These are phyloP conservation scores for Pseudogymnoascus pannorum DNA, from an alignment of 2,329 filamentous ascomycete genomes.

Conservation along the genomic window DNA sequence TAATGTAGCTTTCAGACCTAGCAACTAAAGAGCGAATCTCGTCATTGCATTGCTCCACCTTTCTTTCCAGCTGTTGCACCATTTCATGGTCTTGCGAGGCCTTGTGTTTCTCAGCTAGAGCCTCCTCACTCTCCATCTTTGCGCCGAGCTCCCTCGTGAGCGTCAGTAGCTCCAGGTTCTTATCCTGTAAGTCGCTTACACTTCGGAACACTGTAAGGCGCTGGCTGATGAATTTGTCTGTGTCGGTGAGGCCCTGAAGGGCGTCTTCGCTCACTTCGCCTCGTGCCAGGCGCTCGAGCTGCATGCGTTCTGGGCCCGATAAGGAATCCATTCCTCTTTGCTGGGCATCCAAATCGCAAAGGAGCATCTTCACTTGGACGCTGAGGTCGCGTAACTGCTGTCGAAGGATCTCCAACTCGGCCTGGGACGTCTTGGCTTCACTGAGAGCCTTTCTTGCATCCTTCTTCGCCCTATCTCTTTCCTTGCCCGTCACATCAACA, in stretches of 20 bases:
- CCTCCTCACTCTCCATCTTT: constrained; percentile 86
- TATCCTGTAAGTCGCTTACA: constrained; percentile 73
- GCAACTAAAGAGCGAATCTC: constrained; percentile 75
- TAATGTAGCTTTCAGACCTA: constrained; percentile 86
- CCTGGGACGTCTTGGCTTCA: constrained; percentile 54
- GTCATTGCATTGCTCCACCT: constrained; percentile 72
- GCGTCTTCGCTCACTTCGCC: constrained; percentile 67
- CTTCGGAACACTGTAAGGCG: constrained; percentile 86
- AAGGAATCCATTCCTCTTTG: constrained; percentile 72
- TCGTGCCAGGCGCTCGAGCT: constrained; percentile 69
- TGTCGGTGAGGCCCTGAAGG: constrained; percentile 70
- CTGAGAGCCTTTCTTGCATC: constrained; percentile 71
- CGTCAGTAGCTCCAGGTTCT: constrained; percentile 77
- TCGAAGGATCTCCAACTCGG: constrained; percentile 71
- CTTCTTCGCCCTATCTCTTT: constrained; percentile 71
- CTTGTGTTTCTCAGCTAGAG: constrained; percentile 57
- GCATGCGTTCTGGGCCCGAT: constrained; percentile 61
- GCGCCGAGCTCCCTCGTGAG: constrained; percentile 80
- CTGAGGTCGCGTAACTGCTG: constrained; percentile 86
- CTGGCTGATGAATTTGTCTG: constrained; percentile 81
- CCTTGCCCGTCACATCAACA: constrained; percentile 72
- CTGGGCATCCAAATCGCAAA: constrained; percentile 76
- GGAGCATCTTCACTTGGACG: constrained; percentile 80
- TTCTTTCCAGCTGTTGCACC: constrained; percentile 63
- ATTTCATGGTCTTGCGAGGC: constrained; percentile 61